phyloP scores from a whole-genome alignment of 2,329 filamentous ascomycete genomes.

The Calonectria crousiana region DNA sequence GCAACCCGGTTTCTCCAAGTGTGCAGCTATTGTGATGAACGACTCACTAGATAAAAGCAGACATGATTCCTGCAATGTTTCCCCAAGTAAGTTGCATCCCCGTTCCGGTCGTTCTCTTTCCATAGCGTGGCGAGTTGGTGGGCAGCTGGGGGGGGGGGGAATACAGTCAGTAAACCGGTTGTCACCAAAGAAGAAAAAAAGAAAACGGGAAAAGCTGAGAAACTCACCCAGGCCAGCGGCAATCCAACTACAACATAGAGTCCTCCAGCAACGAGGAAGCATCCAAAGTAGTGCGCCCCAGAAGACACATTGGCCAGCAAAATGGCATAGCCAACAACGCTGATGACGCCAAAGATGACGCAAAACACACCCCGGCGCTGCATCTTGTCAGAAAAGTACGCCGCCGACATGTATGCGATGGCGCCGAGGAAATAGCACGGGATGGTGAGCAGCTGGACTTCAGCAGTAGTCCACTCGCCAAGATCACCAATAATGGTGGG shows the following conservation, averaged over 20 bases:
- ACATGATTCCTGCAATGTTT: constrained; percentile 79
- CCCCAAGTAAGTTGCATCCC: constrained; percentile 79
- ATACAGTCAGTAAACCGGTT: neutral
- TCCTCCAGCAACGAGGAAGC: constrained; percentile 80
- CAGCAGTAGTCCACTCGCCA: constrained; percentile 70
- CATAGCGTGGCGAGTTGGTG: constrained; percentile 79
- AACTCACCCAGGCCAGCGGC: constrained; percentile 65
- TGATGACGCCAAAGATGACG: constrained; percentile 71
- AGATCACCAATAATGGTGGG: constrained; percentile 82
- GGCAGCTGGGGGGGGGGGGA: constrained; percentile 56
- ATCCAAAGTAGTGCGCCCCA: constrained; percentile 79
- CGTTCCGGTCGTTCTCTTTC: constrained; percentile 79
- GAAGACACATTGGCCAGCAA: constrained; percentile 70
- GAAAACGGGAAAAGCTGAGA: neutral
- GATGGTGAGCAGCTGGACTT: constrained; percentile 82
- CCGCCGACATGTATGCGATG: constrained; percentile 74
- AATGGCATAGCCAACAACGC: constrained; percentile 77
- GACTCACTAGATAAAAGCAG: constrained; percentile 72
- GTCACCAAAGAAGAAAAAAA: neutral
- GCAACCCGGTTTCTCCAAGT: neutral
- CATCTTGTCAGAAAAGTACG: constrained; percentile 74
- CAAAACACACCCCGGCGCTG: constrained; percentile 76
- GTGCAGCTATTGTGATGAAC: neutral
- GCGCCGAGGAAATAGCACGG: constrained; percentile 83
- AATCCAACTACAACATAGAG: constrained; percentile 73